phyloP scores from a whole-genome alignment of 2,329 filamentous ascomycete genomes.

The Rutstroemia sp. region DNA sequence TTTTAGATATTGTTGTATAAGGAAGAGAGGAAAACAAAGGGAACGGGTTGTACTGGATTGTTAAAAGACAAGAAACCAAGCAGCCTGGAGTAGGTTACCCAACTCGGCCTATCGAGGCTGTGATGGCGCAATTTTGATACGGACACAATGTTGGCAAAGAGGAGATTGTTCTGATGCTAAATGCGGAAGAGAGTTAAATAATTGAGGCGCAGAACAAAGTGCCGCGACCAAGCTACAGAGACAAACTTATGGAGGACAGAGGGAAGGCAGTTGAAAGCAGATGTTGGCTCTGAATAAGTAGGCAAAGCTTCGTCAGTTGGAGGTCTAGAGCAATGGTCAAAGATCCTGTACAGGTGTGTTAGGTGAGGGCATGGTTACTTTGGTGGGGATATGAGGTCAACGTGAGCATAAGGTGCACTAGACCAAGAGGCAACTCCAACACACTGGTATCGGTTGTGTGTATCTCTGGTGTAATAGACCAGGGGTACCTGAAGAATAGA shows the following conservation, averaged over 20 bases:
- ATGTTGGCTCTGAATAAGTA: slow-evolving; percentile 2
- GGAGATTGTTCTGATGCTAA: not conserved
- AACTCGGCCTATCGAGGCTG: not conserved
- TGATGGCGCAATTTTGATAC: not conserved
- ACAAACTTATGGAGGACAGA: slow-evolving; percentile 1
- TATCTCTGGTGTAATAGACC: not conserved
- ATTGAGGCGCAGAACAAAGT: not conserved
- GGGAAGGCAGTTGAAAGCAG: not conserved
- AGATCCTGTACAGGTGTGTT: not conserved
- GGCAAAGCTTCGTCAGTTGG: not conserved
- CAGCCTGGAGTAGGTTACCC: not conserved
- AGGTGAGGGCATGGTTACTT: not conserved
- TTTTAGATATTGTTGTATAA: not conserved
- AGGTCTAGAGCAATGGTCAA: not conserved
- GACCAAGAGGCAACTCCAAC: not conserved
- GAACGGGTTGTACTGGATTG: not conserved
- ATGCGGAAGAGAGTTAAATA: not conserved
- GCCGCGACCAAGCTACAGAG: not conserved
- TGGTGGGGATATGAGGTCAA: not conserved
- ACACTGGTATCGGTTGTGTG: not conserved
- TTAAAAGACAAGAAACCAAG: not conserved
- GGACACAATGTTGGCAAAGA: not conserved
- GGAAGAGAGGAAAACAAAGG: not conserved
- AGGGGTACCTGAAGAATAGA: not conserved
- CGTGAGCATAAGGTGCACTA: not conserved